Evolutionary conservation across 768 basidiomycete genomes (phyloP).

Genomic region (Xanthoconium purpureum): DNA sequence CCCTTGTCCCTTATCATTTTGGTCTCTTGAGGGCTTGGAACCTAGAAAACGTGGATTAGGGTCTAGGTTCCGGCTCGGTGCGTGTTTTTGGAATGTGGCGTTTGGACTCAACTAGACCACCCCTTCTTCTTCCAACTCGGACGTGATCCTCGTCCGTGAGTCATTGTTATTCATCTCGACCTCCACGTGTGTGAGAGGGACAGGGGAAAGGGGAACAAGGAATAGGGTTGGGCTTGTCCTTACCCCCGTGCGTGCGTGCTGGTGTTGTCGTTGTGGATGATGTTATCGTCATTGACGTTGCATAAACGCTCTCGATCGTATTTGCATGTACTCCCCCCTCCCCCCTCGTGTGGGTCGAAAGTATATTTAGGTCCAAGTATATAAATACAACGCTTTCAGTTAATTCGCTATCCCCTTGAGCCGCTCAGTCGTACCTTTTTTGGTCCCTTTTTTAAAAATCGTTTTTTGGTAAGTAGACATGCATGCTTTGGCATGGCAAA

Average conservation of each 20-base stretch:
- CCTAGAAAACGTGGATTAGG: slow-evolving; percentile 14
- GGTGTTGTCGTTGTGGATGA: not conserved
- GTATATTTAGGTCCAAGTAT: slow-evolving; percentile 12
- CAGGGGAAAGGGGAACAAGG: not conserved
- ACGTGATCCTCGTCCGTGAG: slow-evolving; percentile 16
- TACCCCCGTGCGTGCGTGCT: slow-evolving; percentile 2
- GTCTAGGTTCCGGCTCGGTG: slow-evolving; percentile 8
- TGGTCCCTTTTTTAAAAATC: not conserved
- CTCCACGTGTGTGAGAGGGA: slow-evolving; percentile 6
- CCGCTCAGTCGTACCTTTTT: not conserved
- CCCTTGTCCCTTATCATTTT: not conserved
- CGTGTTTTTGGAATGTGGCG: slow-evolving; percentile 12
- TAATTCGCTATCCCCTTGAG: not conserved
- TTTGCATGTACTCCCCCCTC: slow-evolving; percentile 1
- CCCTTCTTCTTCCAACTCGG: slow-evolving; percentile 4
- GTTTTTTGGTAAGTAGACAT: no score
- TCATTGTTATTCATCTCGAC: slow-evolving; percentile 13
- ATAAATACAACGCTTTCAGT: slow-evolving; percentile 9
- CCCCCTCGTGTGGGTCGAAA: not conserved
- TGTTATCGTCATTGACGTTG: not conserved
- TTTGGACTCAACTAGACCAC: slow-evolving; percentile 7
- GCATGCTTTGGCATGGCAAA: no score
- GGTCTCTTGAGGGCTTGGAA: slow-evolving; percentile 7
- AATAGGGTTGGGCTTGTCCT: not conserved
- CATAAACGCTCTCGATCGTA: slow-evolving; percentile 5